Percentiles rank a stretch among this genome's conserved stretches.
Conservation (phyloP, 768 basidiomycete genomes). For the Obba rivulosa region DNA sequence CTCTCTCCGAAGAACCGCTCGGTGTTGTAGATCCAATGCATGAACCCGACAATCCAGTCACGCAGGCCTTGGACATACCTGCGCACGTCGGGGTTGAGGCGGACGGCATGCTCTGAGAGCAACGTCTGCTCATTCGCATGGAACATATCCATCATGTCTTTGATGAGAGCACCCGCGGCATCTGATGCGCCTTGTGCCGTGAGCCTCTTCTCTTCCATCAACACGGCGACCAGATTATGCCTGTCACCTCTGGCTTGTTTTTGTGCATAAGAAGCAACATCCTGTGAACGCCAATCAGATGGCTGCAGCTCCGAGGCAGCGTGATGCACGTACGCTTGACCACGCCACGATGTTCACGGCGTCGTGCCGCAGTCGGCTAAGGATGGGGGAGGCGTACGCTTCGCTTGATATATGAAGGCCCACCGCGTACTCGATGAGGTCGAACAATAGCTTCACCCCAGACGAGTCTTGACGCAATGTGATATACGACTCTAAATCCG, state of each 20-base stretch:
- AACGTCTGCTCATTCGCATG: slow-evolving; percentile 10
- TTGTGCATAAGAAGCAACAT: slow-evolving; percentile 51
- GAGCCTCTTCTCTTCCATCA: slow-evolving; percentile 38
- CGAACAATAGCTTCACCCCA: slow-evolving; percentile 45
- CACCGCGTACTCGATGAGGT: slow-evolving; percentile 47
- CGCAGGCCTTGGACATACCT: slow-evolving; percentile 46
- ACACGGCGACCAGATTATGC: slow-evolving; percentile 45
- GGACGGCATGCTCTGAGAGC: slow-evolving; percentile 2
- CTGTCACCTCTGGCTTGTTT: slow-evolving; percentile 32
- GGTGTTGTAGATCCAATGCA: slow-evolving; percentile 65
- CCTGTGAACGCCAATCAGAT: slow-evolving; percentile 31
- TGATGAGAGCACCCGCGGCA: slow-evolving; percentile 33
- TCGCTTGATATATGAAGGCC: slow-evolving; percentile 35
- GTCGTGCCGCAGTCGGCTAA: slow-evolving; percentile 31
- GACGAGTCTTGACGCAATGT: slow-evolving; percentile 40
- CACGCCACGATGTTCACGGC: slow-evolving; percentile 48
- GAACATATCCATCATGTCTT: slow-evolving; percentile 33
- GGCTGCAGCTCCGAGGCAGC: not conserved
- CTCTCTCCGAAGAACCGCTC: slow-evolving; percentile 54
- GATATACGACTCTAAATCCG: slow-evolving; percentile 44
- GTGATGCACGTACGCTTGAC: slow-evolving; percentile 40
- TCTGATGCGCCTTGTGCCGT: slow-evolving; percentile 48
- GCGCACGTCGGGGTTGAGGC: slow-evolving; percentile 22
- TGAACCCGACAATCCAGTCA: slow-evolving; percentile 50
- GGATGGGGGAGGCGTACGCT: slow-evolving; percentile 18